A percentile compares a stretch with the other conserved stretches of the same genome.
phyloP scores from a whole-genome alignment of 2,329 filamentous ascomycete species.

The Ilyonectria mors-panacis region DNA sequence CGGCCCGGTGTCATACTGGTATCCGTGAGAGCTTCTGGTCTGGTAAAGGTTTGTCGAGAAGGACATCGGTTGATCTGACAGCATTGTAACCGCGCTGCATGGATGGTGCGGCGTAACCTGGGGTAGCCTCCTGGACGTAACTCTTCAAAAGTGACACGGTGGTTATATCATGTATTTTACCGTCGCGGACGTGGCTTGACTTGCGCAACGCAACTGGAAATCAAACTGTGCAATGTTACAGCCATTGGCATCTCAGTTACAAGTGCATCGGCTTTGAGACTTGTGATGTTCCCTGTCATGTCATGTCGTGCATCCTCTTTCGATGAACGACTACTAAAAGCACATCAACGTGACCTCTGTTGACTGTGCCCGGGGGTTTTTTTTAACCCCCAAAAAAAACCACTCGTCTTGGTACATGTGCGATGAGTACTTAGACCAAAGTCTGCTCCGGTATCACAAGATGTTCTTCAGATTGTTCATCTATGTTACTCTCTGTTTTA shows the following conservation, averaged over 20 bases:
- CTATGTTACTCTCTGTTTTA: too few species aligned
- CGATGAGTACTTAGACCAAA: too few species aligned
- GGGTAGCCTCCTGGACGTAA: background rate
- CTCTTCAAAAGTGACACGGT: background rate
- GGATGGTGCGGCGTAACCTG: background rate
- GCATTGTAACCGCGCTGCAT: background rate
- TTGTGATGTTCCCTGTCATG: background rate
- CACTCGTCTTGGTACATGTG: too few species aligned
- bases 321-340: too few species aligned
- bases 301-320: background rate
- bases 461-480: too few species aligned
- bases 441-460: too few species aligned
- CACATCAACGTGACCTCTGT: too few species aligned
- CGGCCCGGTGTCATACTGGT: constrained; percentile 14
- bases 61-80: background rate
- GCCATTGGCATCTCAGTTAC: background rate
- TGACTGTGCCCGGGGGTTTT: too few species aligned
- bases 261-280: background rate
- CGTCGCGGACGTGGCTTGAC: background rate
- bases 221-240: background rate
- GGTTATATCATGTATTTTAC: background rate
- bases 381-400: too few species aligned
- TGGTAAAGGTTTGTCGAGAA: constrained; percentile 4
- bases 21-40: background rate
- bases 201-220: background rate